Evolutionary conservation across 2,329 filamentous ascomycete species (phyloP), one percentile per base, ranked within the genome.

Genomic region (Sclerotinia sclerotiorum): DNA sequence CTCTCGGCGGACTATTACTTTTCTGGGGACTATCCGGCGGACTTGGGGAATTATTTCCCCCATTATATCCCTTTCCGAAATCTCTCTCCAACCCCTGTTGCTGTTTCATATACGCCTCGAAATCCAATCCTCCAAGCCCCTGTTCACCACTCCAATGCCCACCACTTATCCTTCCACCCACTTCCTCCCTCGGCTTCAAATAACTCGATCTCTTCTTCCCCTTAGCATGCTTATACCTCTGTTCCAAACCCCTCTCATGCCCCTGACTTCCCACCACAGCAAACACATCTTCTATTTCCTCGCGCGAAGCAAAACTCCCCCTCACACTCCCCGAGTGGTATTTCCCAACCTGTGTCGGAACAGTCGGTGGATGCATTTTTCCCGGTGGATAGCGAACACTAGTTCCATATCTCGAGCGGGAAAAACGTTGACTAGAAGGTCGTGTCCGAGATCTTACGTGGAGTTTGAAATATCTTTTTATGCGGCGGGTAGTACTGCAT

Each of bases 271-370:
- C 63, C 19, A 4, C 27, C 2, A 27, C 63, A 24, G 15, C 51
- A 17, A 17, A 27, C 5, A 6, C 2, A 15, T 15, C 5, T 4
- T 17, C 15, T 5, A 4, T 42, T 15, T 29, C 63, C 0, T 51
- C 49, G 13, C 15, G 42, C 24, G 63, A 65, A 0, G 49, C 44
- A 32, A 51, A 3, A 21, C 58, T 62, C 44, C 58, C 58, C 42
- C 35, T 54, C 39, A 65, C 63, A 7, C 63, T 65, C 19, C 63
- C 63, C 11, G 39, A n/a, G 17, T 46, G 51, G 11, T 65, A 65
- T 13, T 65, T 65, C 6, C 63, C 63, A 7, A 65, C 49, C 39
- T 65, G 62, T 2, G 62, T 65, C 2, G 49, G 63, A 7, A 65
- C n/a, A 1, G 32, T 39, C 46, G 46, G 8, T 3, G 60, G 46